Conservation (phyloP, 306 rosid genomes). For the Rubus idaeus region DNA sequence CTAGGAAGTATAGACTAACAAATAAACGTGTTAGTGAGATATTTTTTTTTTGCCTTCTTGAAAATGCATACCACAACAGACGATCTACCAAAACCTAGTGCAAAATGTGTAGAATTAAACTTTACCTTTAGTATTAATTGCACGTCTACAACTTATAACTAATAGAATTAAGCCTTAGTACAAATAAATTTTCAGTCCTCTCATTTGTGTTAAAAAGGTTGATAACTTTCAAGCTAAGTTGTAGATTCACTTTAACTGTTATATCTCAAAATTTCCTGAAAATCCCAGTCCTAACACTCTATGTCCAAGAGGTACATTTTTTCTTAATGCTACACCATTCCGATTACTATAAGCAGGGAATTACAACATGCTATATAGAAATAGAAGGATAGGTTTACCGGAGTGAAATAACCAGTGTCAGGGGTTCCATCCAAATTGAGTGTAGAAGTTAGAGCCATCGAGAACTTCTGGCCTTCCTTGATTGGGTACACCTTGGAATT, state of each 20-base stretch:
- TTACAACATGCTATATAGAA: too few species aligned
- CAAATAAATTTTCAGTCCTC: too few species aligned
- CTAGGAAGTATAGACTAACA: too few species aligned
- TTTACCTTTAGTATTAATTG: too few species aligned
- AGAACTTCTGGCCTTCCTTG: conserved; percentile 75
- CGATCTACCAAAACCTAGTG: too few species aligned
- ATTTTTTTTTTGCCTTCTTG: too few species aligned
- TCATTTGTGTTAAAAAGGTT: neutral
- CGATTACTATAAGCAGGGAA: too few species aligned
- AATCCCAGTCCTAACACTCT: neutral
- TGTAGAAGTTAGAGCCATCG: conserved; percentile 66
- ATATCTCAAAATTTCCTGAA: neutral
- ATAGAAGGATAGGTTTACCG: conserved; percentile 35
- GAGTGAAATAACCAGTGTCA: conserved; percentile 73
- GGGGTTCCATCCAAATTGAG: conserved; percentile 85
- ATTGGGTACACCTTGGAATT: conserved; percentile 69
- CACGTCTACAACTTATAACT: too few species aligned
- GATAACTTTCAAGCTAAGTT: neutral
- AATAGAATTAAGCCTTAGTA: too few species aligned
- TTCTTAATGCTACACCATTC: neutral
- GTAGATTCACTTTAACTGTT: neutral
- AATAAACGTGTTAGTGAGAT: too few species aligned
- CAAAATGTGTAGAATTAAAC: too few species aligned
- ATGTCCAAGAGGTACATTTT: neutral
- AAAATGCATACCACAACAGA: too few species aligned